Evolutionary conservation across 768 basidiomycete species (phyloP).

Genomic region (Dictyophora rubrovolvata): DNA sequence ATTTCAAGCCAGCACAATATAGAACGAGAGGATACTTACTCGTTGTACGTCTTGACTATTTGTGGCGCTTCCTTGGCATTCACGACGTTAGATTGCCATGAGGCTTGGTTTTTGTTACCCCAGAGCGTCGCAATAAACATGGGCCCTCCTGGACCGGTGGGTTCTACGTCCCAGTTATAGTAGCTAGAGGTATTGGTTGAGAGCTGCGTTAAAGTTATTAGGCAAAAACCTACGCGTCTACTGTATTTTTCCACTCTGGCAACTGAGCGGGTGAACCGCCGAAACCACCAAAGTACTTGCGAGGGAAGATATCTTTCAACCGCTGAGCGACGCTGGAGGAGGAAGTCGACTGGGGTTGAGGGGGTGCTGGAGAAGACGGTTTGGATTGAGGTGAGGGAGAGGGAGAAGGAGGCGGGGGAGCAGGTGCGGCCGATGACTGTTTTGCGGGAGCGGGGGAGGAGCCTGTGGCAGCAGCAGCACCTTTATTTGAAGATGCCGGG

Average conservation of each 20-base stretch:
- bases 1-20: constrained; percentile 27
- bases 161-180: constrained; percentile 56
- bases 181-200: constrained; percentile 22
- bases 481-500: constrained; percentile 15
- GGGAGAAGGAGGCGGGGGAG: background rate
- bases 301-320: background rate
- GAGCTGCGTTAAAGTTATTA: background rate
- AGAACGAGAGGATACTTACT: constrained; percentile 35
- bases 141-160: background rate
- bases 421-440: constrained; percentile 11
- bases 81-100: constrained; percentile 34
- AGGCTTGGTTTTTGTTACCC: constrained; percentile 40
- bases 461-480: constrained; percentile 6
- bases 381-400: constrained; percentile 11
- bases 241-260: background rate
- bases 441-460: constrained; percentile 12
- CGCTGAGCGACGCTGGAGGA: background rate
- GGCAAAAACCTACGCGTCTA: background rate
- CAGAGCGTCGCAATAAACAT: constrained; percentile 49
- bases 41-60: constrained; percentile 56
- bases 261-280: constrained; percentile 1
- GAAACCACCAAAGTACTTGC: constrained; percentile 57
- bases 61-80: constrained; percentile 41
- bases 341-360: constrained; percentile 11
- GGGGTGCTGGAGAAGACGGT: constrained; percentile 7